Base-by-base conservation (phyloP, 2,329 filamentous ascomycete species). In the Cladosporium sp. region DNA sequence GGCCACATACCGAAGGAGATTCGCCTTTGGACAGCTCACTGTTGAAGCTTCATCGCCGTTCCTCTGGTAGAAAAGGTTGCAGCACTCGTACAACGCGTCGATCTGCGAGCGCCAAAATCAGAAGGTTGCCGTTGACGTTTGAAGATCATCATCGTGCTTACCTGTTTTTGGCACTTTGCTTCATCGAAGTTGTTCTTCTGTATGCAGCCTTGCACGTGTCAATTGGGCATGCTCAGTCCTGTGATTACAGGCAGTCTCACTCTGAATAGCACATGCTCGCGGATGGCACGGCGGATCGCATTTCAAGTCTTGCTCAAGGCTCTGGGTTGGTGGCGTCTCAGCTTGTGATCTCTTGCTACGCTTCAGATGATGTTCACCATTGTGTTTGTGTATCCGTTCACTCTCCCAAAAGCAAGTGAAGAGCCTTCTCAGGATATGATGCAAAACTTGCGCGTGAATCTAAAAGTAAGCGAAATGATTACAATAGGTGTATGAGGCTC, bases 11-110 rank as follows among this genome's bases (percentile, higher is more conserved):
- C 87, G 87, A 66, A 99, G 81, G 65, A 97, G 82, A 70, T 84
- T 86, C 8, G 92, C 87, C 76, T 94, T 94, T 0, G 95, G 95
- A 76, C 95, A 99, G 81, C 92, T 95, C 24, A 89, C 87, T 2
- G 90, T 91, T 51, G 85, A 88, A 36, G 92, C 93, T 28, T 88
- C 80, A 65, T 96, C 89, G 18, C 95, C 93, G 67, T 91, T 86
- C 66, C 86, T 85, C 72, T 89, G 82, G 80, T 99, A 98, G 77
- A 98, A 97, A 14, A 87, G 86, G 74, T 93, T 89, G 79, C 95
- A 99, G 80, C 95, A 99, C 72, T 95, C 90, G 79, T 98, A 99
- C 28, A 99, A 82, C 2, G 92, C 92, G 76, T 94, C 89, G 65
- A 99, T 86, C 74, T 92, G 83, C 21, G 11, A 14, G 12, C 6